A percentile compares a stretch with the other conserved stretches of the same genome.
These are phyloP conservation scores for Hygrophila difformis DNA, from an alignment of 257 asterid species.

Conservation along the genomic window DNA sequence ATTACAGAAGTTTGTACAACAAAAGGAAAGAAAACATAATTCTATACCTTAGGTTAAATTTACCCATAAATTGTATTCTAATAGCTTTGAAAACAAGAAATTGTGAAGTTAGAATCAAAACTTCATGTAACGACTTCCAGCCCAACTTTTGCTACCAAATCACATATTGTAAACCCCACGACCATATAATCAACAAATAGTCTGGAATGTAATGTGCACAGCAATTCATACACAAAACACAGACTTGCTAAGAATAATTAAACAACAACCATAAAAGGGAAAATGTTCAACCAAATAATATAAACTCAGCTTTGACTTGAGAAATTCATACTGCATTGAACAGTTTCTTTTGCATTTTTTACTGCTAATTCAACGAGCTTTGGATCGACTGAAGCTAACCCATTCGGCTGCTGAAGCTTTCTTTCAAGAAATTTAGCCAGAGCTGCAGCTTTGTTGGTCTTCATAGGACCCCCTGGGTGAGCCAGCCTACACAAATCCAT, in stretches of 20 bases:
- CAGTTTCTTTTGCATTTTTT: slow-evolving; percentile 67
- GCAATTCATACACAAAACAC: slow-evolving; percentile 2
- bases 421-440: slow-evolving; percentile 85
- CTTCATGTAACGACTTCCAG: neutral
- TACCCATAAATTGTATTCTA: neutral
- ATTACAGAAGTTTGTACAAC: neutral
- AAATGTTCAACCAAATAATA: neutral
- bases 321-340: slow-evolving; percentile 44
- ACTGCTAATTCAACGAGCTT: slow-evolving; percentile 76
- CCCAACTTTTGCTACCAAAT: neutral
- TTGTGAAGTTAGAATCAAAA: neutral
- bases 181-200: neutral
- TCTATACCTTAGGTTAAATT: neutral
- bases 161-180: neutral
- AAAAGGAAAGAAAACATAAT: neutral
- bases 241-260: neutral
- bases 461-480: slow-evolving; percentile 92
- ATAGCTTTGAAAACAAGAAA: neutral
- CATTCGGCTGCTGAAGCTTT: slow-evolving; percentile 77
- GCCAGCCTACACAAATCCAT: slow-evolving; percentile 69
- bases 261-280: neutral
- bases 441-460: slow-evolving; percentile 96
- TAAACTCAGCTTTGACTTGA: neutral
- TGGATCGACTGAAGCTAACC: slow-evolving; percentile 73
- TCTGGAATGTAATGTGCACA: neutral